Base-by-base conservation (phyloP, 2,329 filamentous ascomycete species). In the Fusarium succisae region DNA sequence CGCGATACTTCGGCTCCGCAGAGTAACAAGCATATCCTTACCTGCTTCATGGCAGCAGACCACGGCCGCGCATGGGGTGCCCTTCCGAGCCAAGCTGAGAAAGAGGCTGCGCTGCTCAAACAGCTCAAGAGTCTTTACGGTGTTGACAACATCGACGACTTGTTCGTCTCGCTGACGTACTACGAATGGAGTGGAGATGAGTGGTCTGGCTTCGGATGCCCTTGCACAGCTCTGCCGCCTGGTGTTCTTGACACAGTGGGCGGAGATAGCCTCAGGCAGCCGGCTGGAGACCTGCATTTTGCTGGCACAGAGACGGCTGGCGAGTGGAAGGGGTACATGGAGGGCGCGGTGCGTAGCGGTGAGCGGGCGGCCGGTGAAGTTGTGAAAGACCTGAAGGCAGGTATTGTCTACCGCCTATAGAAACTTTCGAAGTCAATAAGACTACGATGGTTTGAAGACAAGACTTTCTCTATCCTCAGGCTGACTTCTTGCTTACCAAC, bases 271-370 rank as follows among this genome's bases (percentile, higher is more conserved):
- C 59, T 45, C 5, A 28, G 10, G 8, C 39, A 50, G 15, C 47
- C 60, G 22, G 22, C 43, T 32, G 58, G 58, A 18, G 67, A 64
- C 15, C n/a, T 73, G 5, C 66, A 64, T 26, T 70, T 73, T 39
- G 70, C 70, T 3, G 70, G 70, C 9, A 73, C 70, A 9, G 67
- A 73, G 51, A 54, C 70, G 20, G 57, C 67, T 6, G 43, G 62
- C 17, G 59, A 63, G 30, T 72, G 67, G 51, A 45, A 68, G 17
- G 70, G 70, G 8, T 73, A 73, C 15, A 73, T 70, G 70, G 70
- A 73, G 24, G 70, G 70, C 11, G 70, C 70, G 17, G 37, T 73
- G 20, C 54, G 62, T 18, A 73, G 67, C 13, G 70, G 70, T 11
- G 66, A 73, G 26, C 53, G 53, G 15, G 53, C 20, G 18, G 37